Percentiles rank a stretch among this genome's conserved stretches.
These are phyloP conservation scores for Lepidium aucheri DNA, from an alignment of 345 rosid species.

Conservation along the genomic window DNA sequence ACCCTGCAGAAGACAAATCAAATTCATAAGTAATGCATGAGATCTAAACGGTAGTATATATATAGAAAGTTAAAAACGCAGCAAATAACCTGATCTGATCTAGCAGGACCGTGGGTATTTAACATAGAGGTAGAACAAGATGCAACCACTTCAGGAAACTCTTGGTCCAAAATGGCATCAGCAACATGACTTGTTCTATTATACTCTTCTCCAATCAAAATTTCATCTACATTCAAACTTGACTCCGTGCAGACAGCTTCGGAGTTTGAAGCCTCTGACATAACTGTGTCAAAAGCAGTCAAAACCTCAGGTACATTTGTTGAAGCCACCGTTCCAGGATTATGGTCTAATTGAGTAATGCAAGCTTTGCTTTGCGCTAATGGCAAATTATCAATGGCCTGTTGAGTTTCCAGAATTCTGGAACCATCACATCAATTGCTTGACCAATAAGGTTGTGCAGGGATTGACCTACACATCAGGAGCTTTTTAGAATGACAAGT, in stretches of 20 bases:
- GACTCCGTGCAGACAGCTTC: not conserved
- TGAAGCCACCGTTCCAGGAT: not conserved
- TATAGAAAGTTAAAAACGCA: not conserved
- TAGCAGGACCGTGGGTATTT: not conserved
- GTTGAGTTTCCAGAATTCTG: not conserved
- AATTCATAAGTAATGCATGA: not conserved
- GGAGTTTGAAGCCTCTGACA: not conserved
- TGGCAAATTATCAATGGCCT: not conserved
- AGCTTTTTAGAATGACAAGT: not conserved
- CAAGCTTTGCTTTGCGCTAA: not conserved
- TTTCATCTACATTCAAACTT: not conserved
- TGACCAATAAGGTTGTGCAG: not conserved
- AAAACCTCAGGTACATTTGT: not conserved
- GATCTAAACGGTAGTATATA: not conserved
- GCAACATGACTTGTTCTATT: not conserved
- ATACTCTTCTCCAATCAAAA: not conserved
- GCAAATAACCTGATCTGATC: constrained; percentile 8
- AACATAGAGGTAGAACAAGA: not conserved
- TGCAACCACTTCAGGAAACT: not conserved
- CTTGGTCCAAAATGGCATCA: not conserved
- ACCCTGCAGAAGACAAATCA: not conserved
- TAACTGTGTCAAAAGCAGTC: not conserved
- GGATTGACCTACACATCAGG: not conserved
- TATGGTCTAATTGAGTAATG: not conserved
- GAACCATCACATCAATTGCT: not conserved